Evolutionary conservation across 1,284 basidiomycete genomes (phyloP), one percentile per base, ranked within the genome.

Genomic region (Xerocomus amazonicus): DNA sequence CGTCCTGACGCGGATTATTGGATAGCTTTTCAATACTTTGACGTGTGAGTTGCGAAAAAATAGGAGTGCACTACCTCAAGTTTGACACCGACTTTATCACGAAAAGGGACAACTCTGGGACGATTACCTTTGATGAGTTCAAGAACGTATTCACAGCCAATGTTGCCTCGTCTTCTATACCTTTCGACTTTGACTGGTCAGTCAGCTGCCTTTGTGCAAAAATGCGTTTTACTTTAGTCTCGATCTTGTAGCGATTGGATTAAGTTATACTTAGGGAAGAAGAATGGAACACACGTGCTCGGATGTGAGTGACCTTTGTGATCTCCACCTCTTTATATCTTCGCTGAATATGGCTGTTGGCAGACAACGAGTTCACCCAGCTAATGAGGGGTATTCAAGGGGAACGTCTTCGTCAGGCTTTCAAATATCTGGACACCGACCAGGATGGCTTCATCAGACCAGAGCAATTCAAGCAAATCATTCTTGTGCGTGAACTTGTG

Each of bases 321-420:
- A 48, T 51, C 59, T 13, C 14, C n/a, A 8, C 38, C 39, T 16
- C 17, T 23, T 40, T 23, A 4, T 23, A 23, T 23, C 19, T 23
- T 41, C 19, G 35, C 48, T 55, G 42, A 50, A 49, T 37, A 17
- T 43, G 32, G 14, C 34, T 7, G 6, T 40, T 47, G 35, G 26
- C 57, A 93, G 90, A 93, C 73, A 87, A 89, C 66, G 93, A 97
- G 71, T 97, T 97, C 72, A 96, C 92, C 32, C 91, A 92, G 72
- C 74, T 97, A 55, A 96, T 97, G 92, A 97, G 96, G 71, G 94
- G 92, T 39, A 79, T 97, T 53, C 94, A 96, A 74, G 94, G 93
- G 61, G 94, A 97, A 71, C 86, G 94, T 42, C 77, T 97, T 52
- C 85, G 94, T 56, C 94, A 97, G 73, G 88, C 92, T 29, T 97